phyloP scores from a whole-genome alignment of 805 yeast species.

The Ogataea glucozyma region DNA sequence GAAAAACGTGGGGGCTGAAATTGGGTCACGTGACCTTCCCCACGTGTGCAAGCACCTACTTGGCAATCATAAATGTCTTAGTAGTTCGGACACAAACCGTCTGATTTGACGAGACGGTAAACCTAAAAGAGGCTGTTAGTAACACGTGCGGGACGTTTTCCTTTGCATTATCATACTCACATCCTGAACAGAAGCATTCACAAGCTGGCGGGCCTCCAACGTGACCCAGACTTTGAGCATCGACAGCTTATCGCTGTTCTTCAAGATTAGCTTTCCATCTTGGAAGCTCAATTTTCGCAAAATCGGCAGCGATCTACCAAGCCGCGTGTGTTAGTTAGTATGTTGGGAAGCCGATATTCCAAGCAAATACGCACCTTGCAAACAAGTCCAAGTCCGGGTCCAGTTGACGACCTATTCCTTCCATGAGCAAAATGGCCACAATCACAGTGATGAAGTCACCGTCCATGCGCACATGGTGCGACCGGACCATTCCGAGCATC shows the following conservation, averaged over 20 bases:
- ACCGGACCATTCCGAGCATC: conserved; percentile 86
- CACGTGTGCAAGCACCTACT: no score
- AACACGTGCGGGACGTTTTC: background rate
- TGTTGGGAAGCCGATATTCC: conserved; percentile 40
- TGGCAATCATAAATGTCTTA: conserved; percentile 28
- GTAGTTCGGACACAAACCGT: conserved; percentile 65
- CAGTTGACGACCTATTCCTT: conserved; percentile 92
- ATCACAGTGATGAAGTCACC: conserved; percentile 94
- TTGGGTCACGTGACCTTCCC: no score
- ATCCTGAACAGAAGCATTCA: conserved; percentile 79
- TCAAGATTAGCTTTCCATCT: conserved; percentile 60
- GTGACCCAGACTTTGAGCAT: conserved; percentile 93
- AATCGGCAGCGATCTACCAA: conserved; percentile 77
- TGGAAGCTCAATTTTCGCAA: conserved; percentile 76
- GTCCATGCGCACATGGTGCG: conserved; percentile 96
- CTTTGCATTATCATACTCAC: conserved; percentile 43
- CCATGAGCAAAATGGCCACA: conserved; percentile 87
- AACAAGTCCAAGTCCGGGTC: conserved; percentile 92
- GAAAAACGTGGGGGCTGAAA: no score
- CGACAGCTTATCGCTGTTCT: conserved; percentile 60
- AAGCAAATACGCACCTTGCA: conserved; percentile 83
- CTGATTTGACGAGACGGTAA: conserved; percentile 58
- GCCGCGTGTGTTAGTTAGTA: conserved; percentile 29
- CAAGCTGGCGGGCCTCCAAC: conserved; percentile 82
- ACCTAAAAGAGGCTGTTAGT: conserved; percentile 37